Percentiles rank a stretch among this genome's conserved stretches.
Evolutionary conservation across 1,139 yeast species (phyloP).

Genomic region (Sugiyamaella xylanicola): DNA sequence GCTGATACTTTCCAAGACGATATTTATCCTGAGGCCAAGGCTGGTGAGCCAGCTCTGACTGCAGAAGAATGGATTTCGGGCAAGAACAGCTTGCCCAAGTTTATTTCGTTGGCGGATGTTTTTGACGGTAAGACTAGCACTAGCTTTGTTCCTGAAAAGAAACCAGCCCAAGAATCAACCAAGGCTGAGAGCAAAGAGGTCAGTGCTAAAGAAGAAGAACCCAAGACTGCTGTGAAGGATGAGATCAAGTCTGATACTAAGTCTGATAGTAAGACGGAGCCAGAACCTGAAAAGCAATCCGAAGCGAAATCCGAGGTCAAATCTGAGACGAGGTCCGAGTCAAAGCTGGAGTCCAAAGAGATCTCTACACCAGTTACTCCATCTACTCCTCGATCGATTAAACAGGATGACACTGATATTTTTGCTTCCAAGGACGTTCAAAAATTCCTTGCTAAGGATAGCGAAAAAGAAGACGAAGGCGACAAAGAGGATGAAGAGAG

Average conservation of each 20-base stretch:
- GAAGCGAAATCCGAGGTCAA: conserved; percentile 29
- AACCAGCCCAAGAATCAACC: too few species aligned
- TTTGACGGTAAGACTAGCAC: conserved; percentile 68
- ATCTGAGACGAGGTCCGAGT: conserved; percentile 6
- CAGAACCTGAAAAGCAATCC: conserved; percentile 4
- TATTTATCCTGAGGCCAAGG: conserved; percentile 89
- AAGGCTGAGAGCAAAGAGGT: too few species aligned
- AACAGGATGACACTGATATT: conserved; percentile 51
- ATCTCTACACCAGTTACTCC: conserved; percentile 33
- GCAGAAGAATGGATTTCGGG: conserved; percentile 83
- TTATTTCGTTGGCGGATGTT: conserved; percentile 71
- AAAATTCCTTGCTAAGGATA: conserved; percentile 54
- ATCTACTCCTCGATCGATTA: conserved; percentile 31
- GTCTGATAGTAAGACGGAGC: conserved; percentile 24
- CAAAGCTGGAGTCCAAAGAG: conserved; percentile 41
- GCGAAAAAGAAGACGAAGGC: conserved; percentile 45
- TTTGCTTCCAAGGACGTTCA: conserved; percentile 53
- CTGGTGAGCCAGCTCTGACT: conserved; percentile 71
- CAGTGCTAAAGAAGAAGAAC: too few species aligned
- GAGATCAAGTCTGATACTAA: conserved; percentile 45
- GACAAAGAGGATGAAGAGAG: conserved; percentile 30
- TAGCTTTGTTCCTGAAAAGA: conserved; percentile 25
- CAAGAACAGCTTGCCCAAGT: conserved; percentile 73
- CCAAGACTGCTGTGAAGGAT: too few species aligned
- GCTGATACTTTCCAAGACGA: conserved; percentile 91